Base-by-base conservation (phyloP, 169 alveolate genomes). In the Plasmodium relictum region DNA sequence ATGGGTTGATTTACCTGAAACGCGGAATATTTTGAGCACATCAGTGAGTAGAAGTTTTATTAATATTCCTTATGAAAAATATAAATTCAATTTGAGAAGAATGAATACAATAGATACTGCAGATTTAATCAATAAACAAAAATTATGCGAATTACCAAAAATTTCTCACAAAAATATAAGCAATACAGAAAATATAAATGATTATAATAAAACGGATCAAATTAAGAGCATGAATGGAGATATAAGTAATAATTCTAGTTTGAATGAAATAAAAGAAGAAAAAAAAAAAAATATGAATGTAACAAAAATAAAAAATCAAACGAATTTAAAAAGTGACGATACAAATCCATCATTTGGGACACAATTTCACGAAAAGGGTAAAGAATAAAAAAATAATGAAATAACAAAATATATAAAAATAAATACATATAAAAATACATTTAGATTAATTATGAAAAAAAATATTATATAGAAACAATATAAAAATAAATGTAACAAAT, bases 361-460 rank as follows among this genome's bases (percentile, higher is more conserved):
- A 16, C 62, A 31, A 54, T 78, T 62, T 26, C 89, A 78, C 70
- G 44, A 65, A 18, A 78, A 31, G 59, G 89, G 89, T 78, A 59
- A 78, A 61, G 31, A n/a, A 22, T 12, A 42, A 24, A 45, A 56
- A 58, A 41, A 41, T 12, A 39, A 37, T 14, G 22, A 18, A 62
- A 58, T n/a, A 37, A 20, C 12, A 5, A 59, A 41, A 59, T 44
- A 59, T 74, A 44, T n/a, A 74, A 4, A 39, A 18, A 66, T 50
- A 22, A 18, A 37, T 24, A 41, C 0, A 42, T 58, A 54, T 22
- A 68, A 42, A 16, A 8, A 68, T 72, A 31, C 39, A 31, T 31
- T 26, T n/a, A 24, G 22, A n/a, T 22, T 3, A 31, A 2, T 31
- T 31, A 31, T 31, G 39, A 31, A 31, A 31, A n/a, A 31, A 31